Base-by-base conservation (phyloP, 2,329 filamentous ascomycete species). In the Botrytis cinerea region DNA sequence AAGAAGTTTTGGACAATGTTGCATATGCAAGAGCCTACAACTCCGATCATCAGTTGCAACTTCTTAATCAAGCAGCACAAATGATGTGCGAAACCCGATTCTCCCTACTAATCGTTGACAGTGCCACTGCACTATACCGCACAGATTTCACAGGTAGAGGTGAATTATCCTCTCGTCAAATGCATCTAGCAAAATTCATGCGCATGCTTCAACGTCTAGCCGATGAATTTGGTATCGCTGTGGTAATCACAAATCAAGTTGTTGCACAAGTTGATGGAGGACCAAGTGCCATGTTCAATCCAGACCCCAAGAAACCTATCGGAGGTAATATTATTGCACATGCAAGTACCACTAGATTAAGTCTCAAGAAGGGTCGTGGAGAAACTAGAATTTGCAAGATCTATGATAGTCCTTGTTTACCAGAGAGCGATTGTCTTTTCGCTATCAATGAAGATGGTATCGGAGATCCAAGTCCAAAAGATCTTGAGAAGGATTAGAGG, bases 51-150 rank as follows among this genome's bases (percentile, higher is more conserved):
- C 96, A 99, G 82, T 88, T 99, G 69, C 94, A 97, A 82, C 87
- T 99, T 12, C 90, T 99, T 75, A 96, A 96, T 79, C 95, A 98
- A 82, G 97, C 96, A 5, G 92, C 96, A 2, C 91, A 94, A 75
- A 99, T 99, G 96, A 99, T 99, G 97, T 98, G 95, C 73, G 97
- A 99, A 85, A 99, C 96, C 0, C 91, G 96, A 6, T 99, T 99
- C 83, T 98, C 96, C 4, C 88, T 99, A 14, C 90, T 99, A 68
- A 91, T 99, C 67, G 96, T 99, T 73, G 96, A 99, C 83, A 97
- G 94, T 73, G 97, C 97, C 22, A 99, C 96, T 0, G 92, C 95
- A 2, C 88, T 99, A 4, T 99, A 99, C 83, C 91, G 96, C 77
- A 99, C 96, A 0, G 96, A 99, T 81, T 99, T 98, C 83, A 90